Percentiles rank a stretch among this genome's conserved stretches.
These are phyloP conservation scores for Luvunga scandens DNA, from an alignment of 345 rosid genomes.

Conservation along the genomic window DNA sequence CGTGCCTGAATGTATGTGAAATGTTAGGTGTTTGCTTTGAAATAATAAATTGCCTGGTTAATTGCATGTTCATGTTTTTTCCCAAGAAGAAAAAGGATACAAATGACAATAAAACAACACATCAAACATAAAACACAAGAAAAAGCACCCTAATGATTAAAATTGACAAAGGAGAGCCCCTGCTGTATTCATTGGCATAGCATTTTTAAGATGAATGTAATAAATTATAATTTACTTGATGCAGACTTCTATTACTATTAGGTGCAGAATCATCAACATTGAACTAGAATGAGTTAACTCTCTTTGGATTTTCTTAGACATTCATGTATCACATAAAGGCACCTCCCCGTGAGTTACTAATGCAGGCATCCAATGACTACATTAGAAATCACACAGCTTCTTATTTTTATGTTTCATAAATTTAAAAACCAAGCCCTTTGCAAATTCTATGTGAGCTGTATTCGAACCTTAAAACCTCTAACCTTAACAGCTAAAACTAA, in stretches of 20 bases:
- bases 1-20: no score
- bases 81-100: not conserved
- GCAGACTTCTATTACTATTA: not conserved
- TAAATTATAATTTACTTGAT: not conserved
- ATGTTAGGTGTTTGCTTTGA: no score
- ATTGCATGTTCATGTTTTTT: not conserved
- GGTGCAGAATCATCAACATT: not conserved
- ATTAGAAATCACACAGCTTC: not conserved
- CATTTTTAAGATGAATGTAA: not conserved
- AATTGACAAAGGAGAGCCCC: slow-evolving; percentile 3
- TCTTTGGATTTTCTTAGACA: slow-evolving; percentile 5
- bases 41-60: no score
- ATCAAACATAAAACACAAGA: not conserved
- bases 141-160: not conserved
- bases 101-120: not conserved
- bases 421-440: not conserved
- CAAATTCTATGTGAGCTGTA: not conserved
- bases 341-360: not conserved
- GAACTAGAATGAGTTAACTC: not conserved
- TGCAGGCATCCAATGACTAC: not conserved
- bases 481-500: not conserved
- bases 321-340: not conserved
- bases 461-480: not conserved
- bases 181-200: not conserved
- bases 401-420: not conserved